These are phyloP conservation scores for Gnaphalium uliginosum DNA, from an alignment of 129 eudicot species.

Conservation along the genomic window DNA sequence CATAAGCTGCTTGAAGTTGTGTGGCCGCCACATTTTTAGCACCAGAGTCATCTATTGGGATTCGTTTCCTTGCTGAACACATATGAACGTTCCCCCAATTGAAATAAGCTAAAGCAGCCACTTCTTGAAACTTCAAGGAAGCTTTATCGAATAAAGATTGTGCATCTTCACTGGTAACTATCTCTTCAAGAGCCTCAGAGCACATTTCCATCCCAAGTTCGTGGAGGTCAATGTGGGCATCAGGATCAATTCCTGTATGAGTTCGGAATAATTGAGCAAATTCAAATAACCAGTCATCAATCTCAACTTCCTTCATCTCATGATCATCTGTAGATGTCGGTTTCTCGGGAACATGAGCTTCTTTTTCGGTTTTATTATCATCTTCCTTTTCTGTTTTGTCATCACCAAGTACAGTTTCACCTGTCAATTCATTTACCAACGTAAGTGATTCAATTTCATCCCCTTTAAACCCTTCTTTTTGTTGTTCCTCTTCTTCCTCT, in stretches of 20 bases:
- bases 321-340: background rate
- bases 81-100: background rate
- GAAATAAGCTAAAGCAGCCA: background rate
- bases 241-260: background rate
- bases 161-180: background rate
- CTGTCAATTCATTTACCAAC: too few relatives aligned
- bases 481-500: background rate
- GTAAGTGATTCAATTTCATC: background rate
- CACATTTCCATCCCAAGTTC: slow-evolving; percentile 2
- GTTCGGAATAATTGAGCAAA: background rate
- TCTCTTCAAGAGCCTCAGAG: background rate
- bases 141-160: slow-evolving; percentile 3
- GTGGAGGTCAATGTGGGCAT: slow-evolving; percentile 3
- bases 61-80: background rate
- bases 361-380: background rate
- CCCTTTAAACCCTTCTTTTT: background rate
- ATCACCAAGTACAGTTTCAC: too few relatives aligned
- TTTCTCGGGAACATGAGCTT: background rate
- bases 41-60: background rate
- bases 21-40: background rate
- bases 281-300: background rate
- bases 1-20: slow-evolving; percentile 7
- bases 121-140: slow-evolving; percentile 1
- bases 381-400: background rate
- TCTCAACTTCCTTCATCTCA: background rate